A percentile compares a stretch with the other conserved stretches of the same genome.
These are phyloP conservation scores for Globisporangium spinosum DNA, from an alignment of 352 stramenopile genomes.

Conservation along the genomic window DNA sequence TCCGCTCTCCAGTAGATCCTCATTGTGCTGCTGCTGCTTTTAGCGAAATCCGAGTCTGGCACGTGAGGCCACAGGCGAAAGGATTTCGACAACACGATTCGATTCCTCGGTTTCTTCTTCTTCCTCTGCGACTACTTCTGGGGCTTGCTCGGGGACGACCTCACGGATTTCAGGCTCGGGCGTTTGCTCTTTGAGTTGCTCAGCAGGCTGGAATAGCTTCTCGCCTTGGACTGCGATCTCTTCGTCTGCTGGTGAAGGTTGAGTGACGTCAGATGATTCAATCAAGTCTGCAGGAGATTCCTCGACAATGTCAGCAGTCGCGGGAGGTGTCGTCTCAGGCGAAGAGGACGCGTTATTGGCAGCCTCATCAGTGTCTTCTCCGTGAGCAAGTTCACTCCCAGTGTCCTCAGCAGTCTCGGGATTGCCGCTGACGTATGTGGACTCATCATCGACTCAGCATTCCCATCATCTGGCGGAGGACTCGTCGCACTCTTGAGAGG, in stretches of 20 bases:
- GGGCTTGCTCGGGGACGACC: slow-evolving; percentile 4
- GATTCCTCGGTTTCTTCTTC: slow-evolving; percentile 1
- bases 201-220: not conserved
- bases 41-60: slow-evolving; percentile 5
- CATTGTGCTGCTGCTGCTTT: not conserved
- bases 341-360: not conserved
- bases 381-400: not conserved
- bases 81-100: slow-evolving; percentile 13
- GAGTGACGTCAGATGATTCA: not conserved
- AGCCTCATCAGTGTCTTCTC: not conserved
- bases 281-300: not conserved
- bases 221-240: not conserved
- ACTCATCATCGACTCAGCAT: not conserved
- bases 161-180: not conserved
- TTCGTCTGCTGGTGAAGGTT: not conserved
- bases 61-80: not conserved
- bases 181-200: not conserved
- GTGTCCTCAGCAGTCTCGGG: not conserved
- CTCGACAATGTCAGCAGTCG: not conserved
- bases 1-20: not conserved
- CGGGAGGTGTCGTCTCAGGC: not conserved
- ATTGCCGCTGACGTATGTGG: not conserved
- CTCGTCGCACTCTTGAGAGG: not conserved
- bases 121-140: slow-evolving; percentile 9
- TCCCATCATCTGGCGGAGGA: not conserved